Conservation (phyloP, 257 asterid genomes). For the Eucommia ulmoides region DNA sequence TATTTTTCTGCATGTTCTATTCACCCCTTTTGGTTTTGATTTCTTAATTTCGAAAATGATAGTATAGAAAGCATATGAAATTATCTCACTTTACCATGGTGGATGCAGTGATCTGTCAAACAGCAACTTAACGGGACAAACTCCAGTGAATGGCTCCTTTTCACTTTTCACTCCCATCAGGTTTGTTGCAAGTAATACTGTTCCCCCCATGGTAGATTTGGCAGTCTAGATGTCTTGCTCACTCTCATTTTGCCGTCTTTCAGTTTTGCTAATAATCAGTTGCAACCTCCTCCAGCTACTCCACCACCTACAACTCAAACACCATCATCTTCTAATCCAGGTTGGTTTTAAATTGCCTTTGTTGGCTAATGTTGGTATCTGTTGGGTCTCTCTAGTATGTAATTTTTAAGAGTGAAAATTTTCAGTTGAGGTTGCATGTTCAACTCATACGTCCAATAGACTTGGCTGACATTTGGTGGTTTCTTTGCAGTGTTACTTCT, state of each 20-base stretch:
- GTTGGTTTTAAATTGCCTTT: conserved; percentile 18
- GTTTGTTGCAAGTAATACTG: conserved; percentile 28
- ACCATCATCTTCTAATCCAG: conserved; percentile 40
- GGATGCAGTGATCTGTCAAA: conserved; percentile 83
- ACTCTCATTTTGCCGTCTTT: conserved; percentile 15
- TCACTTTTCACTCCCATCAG: conserved; percentile 89
- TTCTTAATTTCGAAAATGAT: conserved; percentile 5
- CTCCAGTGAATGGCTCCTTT: conserved; percentile 87
- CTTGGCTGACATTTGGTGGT: background rate
- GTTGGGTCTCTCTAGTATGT: conserved; percentile 10
- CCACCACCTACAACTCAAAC: conserved; percentile 72
- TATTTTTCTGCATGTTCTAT: conserved; percentile 4
- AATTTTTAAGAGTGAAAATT: too few species aligned
- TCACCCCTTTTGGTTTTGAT: conserved; percentile 1
- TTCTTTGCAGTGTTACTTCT: background rate
- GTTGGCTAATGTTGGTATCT: conserved; percentile 2
- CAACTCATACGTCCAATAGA: too few species aligned
- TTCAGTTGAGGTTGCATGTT: too few species aligned
- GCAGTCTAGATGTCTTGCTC: conserved; percentile 11
- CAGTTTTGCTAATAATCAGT: conserved; percentile 54
- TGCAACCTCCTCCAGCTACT: conserved; percentile 40
- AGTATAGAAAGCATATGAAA: background rate
- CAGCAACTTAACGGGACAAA: conserved; percentile 46
- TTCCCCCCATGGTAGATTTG: background rate
- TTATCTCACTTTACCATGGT: conserved; percentile 3